These are phyloP conservation scores for Salix suchowensis DNA, from an alignment of 345 rosid species.

Conservation along the genomic window DNA sequence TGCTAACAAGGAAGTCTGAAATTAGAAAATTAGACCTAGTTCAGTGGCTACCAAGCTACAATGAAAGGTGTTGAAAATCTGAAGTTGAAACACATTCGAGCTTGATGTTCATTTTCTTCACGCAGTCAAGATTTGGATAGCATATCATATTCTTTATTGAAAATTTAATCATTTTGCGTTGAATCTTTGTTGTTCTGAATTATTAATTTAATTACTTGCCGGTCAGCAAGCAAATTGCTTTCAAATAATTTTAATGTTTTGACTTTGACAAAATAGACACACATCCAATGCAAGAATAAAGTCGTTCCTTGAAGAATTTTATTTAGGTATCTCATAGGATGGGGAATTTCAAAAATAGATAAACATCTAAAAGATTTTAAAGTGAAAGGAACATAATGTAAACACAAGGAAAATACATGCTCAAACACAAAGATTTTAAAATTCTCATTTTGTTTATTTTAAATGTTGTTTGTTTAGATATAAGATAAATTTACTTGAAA, in stretches of 20 bases:
- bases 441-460: too few relatives aligned
- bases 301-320: background rate
- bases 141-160: background rate
- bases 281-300: background rate
- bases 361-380: too few relatives aligned
- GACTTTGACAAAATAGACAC: background rate
- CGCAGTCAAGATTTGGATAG: background rate
- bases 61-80: background rate
- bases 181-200: background rate
- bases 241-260: too few relatives aligned
- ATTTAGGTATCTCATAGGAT: background rate
- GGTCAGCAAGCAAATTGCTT: background rate
- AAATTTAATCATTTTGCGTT: background rate
- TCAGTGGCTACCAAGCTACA: background rate
- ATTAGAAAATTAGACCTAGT: background rate
- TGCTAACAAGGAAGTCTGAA: background rate
- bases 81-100: background rate
- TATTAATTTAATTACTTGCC: background rate
- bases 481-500: too few relatives aligned
- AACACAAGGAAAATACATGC: too few relatives aligned
- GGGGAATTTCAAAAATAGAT: too few relatives aligned
- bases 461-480: too few relatives aligned
- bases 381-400: too few relatives aligned
- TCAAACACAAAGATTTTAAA: too few relatives aligned
- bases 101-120: background rate